Percentiles rank a stretch among this genome's conserved stretches.
Evolutionary conservation across 176 grass and related monocot genomes (phyloP).

Genomic region (Juncus inflexus): DNA sequence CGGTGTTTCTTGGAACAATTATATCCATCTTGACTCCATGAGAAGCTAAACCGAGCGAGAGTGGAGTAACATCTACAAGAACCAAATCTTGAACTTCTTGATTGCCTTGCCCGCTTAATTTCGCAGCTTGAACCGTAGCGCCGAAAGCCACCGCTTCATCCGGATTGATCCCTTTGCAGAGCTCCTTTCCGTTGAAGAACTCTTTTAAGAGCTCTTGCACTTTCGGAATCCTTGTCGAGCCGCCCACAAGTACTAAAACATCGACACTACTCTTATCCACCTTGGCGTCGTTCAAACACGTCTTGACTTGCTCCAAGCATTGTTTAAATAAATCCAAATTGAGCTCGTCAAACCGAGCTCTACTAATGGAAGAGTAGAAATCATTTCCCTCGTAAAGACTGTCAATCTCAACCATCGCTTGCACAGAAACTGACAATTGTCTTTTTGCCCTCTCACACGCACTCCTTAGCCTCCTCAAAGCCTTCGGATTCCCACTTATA

Average conservation of each 20-base stretch:
- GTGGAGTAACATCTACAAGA: constrained; percentile 1
- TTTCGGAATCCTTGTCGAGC: constrained; percentile 12
- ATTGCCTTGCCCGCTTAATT: background rate
- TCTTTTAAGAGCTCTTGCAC: constrained; percentile 4
- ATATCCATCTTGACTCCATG: background rate
- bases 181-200: constrained; percentile 4
- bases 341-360: constrained; percentile 15
- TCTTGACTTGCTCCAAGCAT: background rate
- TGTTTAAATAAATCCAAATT: constrained; percentile 10
- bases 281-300: constrained; percentile 11
- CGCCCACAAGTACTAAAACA: constrained; percentile 13
- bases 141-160: constrained; percentile 11
- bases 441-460: constrained; percentile 10
- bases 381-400: constrained; percentile 13
- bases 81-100: constrained; percentile 3
- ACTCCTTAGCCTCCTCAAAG: constrained; percentile 13
- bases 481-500: background rate
- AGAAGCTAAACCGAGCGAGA: background rate
- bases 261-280: constrained; percentile 10
- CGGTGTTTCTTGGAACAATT: background rate
- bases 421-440: background rate
- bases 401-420: background rate
- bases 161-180: constrained; percentile 5
- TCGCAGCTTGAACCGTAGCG: constrained; percentile 1
- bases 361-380: constrained; percentile 1